phyloP scores from a whole-genome alignment of 176 grass and related monocot species.

The Cocos nucifera region DNA sequence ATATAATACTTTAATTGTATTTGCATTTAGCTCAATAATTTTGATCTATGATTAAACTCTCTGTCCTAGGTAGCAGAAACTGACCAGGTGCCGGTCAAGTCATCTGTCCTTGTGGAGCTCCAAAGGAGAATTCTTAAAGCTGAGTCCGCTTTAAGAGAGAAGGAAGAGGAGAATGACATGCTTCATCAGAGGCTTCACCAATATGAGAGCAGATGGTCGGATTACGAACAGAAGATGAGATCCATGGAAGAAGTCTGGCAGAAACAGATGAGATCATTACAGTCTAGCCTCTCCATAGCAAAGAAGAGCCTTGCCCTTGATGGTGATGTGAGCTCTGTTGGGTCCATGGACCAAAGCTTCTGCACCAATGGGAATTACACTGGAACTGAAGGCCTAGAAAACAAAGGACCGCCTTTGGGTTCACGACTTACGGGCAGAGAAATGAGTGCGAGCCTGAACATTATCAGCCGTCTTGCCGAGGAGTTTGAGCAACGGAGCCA shows the following conservation, averaged over 20 bases:
- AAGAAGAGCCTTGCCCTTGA: conserved; percentile 86
- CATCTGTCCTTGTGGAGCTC: conserved; percentile 71
- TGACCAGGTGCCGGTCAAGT: conserved; percentile 71
- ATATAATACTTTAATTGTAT: not conserved
- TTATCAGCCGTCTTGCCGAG: conserved; percentile 47
- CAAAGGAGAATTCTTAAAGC: conserved; percentile 69
- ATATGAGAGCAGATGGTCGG: conserved; percentile 77
- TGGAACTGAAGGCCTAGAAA: conserved; percentile 11
- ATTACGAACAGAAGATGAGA: conserved; percentile 97
- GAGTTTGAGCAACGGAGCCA: conserved; percentile 79
- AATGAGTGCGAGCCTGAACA: conserved; percentile 49
- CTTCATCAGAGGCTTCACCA: conserved; percentile 78
- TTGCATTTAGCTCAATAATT: not conserved
- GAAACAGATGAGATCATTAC: conserved; percentile 86
- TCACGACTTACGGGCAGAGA: conserved; percentile 30
- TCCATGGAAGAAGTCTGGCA: conserved; percentile 99
- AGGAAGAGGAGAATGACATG: conserved; percentile 91
- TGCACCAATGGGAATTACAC: conserved; percentile 34
- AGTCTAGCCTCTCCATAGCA: conserved; percentile 71
- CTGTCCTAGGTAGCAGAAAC: conserved; percentile 37
- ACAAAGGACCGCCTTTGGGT: conserved; percentile 34
- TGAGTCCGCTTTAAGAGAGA: conserved; percentile 54
- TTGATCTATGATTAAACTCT: not conserved
- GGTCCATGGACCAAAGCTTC: conserved; percentile 75
- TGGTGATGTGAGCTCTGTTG: conserved; percentile 53